Evolutionary conservation across 495 filamentous ascomycete species (phyloP).

Genomic region (Hypoxylon trugodes): DNA sequence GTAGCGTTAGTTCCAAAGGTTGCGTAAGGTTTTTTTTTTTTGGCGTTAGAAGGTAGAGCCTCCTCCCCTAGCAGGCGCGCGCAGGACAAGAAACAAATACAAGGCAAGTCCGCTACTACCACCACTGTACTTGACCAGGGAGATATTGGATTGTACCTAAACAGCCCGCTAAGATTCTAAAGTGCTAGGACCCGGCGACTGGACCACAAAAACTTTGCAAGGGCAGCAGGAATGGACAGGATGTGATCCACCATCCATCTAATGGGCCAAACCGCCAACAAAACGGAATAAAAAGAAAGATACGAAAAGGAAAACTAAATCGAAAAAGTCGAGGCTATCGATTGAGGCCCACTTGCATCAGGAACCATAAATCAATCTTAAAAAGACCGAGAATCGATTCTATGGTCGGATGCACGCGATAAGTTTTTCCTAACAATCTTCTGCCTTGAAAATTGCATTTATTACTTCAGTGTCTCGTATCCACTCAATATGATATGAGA

Average conservation of each 20-base stretch:
- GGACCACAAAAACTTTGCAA: constrained; percentile 27
- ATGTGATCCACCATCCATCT: constrained; percentile 2
- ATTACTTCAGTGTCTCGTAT: neutral
- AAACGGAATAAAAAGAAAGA: constrained; percentile 1
- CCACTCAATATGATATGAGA: constrained; percentile 13
- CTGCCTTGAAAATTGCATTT: constrained; percentile 6
- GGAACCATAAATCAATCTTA: constrained; percentile 5
- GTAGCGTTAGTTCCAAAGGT: neutral
- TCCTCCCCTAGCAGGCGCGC: too few relatives aligned
- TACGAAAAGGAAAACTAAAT: constrained; percentile 18
- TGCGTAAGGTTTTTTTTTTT: too few relatives aligned
- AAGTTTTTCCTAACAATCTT: constrained; percentile 12
- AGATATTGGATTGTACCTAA: constrained; percentile 12
- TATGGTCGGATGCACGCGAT: constrained; percentile 15
- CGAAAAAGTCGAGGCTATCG: neutral
- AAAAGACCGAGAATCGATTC: constrained; percentile 6
- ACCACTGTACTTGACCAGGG: neutral
- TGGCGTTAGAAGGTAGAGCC: too few relatives aligned
- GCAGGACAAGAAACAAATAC: too few relatives aligned
- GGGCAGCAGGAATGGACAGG: constrained; percentile 4
- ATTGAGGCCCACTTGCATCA: constrained; percentile 15
- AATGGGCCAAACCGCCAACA: neutral
- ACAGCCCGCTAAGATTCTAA: too few relatives aligned
- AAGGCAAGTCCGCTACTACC: too few relatives aligned
- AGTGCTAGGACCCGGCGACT: too few relatives aligned